A percentile compares a stretch with the other conserved stretches of the same genome.
These are phyloP conservation scores for Termitomyces sp. DNA, from an alignment of 768 basidiomycete genomes.

Conservation along the genomic window DNA sequence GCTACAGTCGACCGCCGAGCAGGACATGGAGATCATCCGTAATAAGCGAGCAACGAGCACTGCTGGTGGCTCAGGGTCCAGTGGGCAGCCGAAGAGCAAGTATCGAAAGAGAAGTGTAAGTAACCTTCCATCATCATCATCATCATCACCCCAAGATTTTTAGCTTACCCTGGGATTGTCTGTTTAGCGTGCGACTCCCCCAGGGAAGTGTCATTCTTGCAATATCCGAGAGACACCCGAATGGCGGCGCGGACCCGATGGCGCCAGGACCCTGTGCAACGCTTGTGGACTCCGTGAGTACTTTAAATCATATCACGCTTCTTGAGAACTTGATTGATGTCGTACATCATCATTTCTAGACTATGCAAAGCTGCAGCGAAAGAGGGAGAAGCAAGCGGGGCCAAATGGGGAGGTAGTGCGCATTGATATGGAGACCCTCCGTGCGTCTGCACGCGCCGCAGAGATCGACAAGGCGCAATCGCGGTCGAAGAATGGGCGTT, in stretches of 20 bases:
- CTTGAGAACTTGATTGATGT: neutral
- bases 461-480: conserved; percentile 34
- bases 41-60: conserved; percentile 73
- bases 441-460: conserved; percentile 62
- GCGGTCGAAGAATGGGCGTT: conserved; percentile 16
- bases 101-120: conserved; percentile 84
- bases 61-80: conserved; percentile 42
- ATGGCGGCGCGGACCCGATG: conserved; percentile 81
- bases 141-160: neutral
- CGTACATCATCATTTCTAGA: conserved; percentile 33
- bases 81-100: conserved; percentile 66
- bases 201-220: conserved; percentile 84
- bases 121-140: conserved; percentile 11
- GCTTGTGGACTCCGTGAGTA: conserved; percentile 80
- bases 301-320: neutral
- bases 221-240: conserved; percentile 87
- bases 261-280: conserved; percentile 78
- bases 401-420: conserved; percentile 50
- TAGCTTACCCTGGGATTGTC: conserved; percentile 22
- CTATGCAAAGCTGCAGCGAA: conserved; percentile 79
- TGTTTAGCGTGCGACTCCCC: conserved; percentile 73
- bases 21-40: conserved; percentile 82
- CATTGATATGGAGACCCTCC: conserved; percentile 73
- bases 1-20: conserved; percentile 61
- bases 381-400: conserved; percentile 58